These are phyloP conservation scores for Pestalotiopsis sp. DNA, from an alignment of 2,329 filamentous ascomycete genomes.

Conservation along the genomic window DNA sequence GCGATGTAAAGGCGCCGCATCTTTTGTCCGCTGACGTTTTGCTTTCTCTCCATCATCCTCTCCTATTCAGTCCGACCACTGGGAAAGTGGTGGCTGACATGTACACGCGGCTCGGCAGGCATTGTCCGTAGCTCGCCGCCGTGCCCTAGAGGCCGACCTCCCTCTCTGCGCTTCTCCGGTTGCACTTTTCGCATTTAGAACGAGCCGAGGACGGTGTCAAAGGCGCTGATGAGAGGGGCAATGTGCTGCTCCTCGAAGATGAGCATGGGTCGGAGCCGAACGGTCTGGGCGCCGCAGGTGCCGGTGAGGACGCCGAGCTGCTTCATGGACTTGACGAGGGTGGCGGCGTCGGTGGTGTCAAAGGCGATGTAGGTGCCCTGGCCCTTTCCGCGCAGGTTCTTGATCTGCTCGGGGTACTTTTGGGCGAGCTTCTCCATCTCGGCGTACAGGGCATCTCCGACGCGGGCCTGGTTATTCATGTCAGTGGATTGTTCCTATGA, in stretches of 20 bases:
- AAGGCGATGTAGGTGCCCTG: constrained; percentile 92
- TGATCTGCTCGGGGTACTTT: constrained; percentile 75
- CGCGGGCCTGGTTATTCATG: constrained; percentile 65
- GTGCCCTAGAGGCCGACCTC: neutral
- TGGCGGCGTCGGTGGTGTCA: constrained; percentile 79
- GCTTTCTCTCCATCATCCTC: neutral
- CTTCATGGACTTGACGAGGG: constrained; percentile 76
- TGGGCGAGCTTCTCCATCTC: constrained; percentile 68
- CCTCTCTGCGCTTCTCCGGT: neutral
- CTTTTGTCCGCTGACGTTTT: neutral
- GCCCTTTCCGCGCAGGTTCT: constrained; percentile 83
- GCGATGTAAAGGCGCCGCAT: neutral
- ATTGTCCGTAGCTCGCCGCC: neutral
- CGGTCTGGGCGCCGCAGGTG: constrained; percentile 73
- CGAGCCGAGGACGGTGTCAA: neutral
- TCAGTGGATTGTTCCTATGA: neutral
- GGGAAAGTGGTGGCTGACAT: neutral
- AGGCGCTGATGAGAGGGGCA: neutral
- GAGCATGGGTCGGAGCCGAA: constrained; percentile 80
- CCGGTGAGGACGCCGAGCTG: constrained; percentile 80
- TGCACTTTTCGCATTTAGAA: too few species aligned
- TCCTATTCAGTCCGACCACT: neutral
- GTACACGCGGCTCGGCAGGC: neutral
- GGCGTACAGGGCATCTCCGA: constrained; percentile 77
- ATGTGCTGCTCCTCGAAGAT: constrained; percentile 84